Percentiles rank a stretch among this genome's conserved stretches.
Evolutionary conservation across 2,329 filamentous ascomycete species (phyloP).

Genomic region (Fonsecaea erecta): DNA sequence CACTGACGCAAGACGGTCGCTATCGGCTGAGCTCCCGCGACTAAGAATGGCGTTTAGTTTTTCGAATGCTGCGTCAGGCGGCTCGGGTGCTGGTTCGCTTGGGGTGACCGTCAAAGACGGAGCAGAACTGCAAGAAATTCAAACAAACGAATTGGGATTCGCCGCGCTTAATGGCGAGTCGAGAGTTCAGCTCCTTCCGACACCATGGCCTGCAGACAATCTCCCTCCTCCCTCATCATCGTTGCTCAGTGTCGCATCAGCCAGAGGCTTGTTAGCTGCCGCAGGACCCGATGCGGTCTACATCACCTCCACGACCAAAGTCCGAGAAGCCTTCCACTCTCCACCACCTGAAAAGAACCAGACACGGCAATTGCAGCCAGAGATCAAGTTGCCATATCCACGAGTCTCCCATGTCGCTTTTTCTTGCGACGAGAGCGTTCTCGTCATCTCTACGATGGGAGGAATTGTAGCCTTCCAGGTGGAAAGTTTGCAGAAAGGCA

Average conservation of each 20-base stretch:
- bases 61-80: conserved; percentile 53
- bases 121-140: conserved; percentile 74
- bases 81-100: conserved; percentile 46
- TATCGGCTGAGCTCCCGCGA: conserved; percentile 46
- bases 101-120: conserved; percentile 56
- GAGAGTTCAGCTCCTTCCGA: conserved; percentile 77
- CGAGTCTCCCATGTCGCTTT: conserved; percentile 88
- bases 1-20: conserved; percentile 42
- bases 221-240: conserved; percentile 78
- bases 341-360: conserved; percentile 38
- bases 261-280: conserved; percentile 80
- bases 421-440: conserved; percentile 82
- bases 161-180: conserved; percentile 68
- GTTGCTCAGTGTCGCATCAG: conserved; percentile 80
- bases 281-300: conserved; percentile 80
- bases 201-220: conserved; percentile 71
- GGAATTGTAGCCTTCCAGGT: conserved; percentile 84
- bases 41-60: conserved; percentile 68
- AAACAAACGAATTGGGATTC: conserved; percentile 86
- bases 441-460: conserved; percentile 78
- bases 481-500: conserved; percentile 67
- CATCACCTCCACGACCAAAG: conserved; percentile 74
- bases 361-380: conserved; percentile 71
- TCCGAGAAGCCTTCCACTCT: conserved; percentile 72
- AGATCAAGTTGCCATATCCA: conserved; percentile 73